A percentile compares a stretch with the other conserved stretches of the same genome.
These are phyloP conservation scores for Bruguiera hainesii DNA, from an alignment of 441 rosid species.

Conservation along the genomic window DNA sequence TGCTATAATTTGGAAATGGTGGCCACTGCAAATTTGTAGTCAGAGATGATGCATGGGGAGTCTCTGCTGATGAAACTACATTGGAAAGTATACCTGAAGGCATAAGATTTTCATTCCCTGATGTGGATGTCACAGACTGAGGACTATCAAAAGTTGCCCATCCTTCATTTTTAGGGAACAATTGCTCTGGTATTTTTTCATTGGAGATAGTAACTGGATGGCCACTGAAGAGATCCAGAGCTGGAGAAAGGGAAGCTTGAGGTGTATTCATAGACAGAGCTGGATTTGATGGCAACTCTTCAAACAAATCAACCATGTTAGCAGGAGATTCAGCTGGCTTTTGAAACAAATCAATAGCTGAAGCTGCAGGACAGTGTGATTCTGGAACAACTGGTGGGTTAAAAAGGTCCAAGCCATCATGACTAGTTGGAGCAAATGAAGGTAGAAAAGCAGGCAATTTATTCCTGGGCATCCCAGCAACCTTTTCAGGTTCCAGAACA, in stretches of 20 bases:
- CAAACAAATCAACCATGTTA: conserved; percentile 36
- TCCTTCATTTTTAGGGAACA: conserved; percentile 57
- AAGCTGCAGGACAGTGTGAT: conserved; percentile 37
- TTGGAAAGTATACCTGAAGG: conserved; percentile 28
- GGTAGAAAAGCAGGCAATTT: conserved; percentile 32
- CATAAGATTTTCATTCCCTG: conserved; percentile 29
- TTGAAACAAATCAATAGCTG: conserved; percentile 64
- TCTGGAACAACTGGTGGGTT: conserved; percentile 32
- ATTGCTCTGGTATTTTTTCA: conserved; percentile 29
- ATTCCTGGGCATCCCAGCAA: conserved; percentile 32
- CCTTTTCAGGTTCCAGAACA: conserved; percentile 38
- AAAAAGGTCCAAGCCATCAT: conserved; percentile 45
- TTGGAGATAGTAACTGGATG: conserved; percentile 30
- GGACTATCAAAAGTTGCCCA: conserved; percentile 88
- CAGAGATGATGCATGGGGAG: conserved; percentile 41
- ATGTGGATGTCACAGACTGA: conserved; percentile 36
- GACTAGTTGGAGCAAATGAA: conserved; percentile 31
- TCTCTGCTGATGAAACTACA: conserved; percentile 32
- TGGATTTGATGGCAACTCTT: conserved; percentile 26
- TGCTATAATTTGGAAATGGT: conserved; percentile 36
- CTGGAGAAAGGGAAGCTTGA: conserved; percentile 38
- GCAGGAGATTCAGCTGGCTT: conserved; percentile 39
- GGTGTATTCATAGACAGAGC: conserved; percentile 33
- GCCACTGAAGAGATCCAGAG: conserved; percentile 51
- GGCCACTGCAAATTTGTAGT: conserved; percentile 51